Base-by-base conservation (phyloP, 2,329 filamentous ascomycete genomes). In the Capronia epimyces region DNA sequence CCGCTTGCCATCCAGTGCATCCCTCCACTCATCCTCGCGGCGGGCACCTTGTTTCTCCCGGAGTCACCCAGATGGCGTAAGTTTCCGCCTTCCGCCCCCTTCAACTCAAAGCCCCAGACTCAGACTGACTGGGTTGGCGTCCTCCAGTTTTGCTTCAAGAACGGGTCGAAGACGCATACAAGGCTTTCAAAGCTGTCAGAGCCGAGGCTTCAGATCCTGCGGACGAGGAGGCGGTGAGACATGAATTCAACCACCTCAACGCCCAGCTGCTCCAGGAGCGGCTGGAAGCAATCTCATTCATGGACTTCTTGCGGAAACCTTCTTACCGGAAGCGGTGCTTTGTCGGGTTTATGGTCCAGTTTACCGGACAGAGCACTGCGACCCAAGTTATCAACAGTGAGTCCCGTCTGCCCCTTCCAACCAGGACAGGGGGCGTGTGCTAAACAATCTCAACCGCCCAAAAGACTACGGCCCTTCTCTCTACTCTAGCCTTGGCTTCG, bases 11-110 rank as follows among this genome's bases (percentile, higher is more conserved):
- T 59, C 25, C 54, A 56, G 42, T 45, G 47, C 13, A 21, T 56
- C 5, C 41, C 39, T 15, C 54, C 54, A 9, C 15, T 61, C 20
- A 34, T 60, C 16, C 54, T 64, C 7, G 65, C 73, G 27, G 62
- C 75, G 49, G 73, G 68, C 2, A 70, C 75, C 22, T 39, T 57
- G 3, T 61, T 63, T 44, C 56, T 63, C 13, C 63, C 63, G 2
- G 62, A 64, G 48, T 61, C 58, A 0, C 63, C 63, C 15, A 57
- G 62, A 4, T 64, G 62, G 44, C n/a, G n/a, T n/a, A n/a, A n/a
- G n/a, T n/a, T n/a, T n/a, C n/a, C n/a, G n/a, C n/a, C n/a, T n/a
- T 31, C 13, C 13, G 7, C 27, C 27, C 13, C 27, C 13, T 31
- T 31, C n/a, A n/a, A n/a, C n/a, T n/a, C n/a, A n/a, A n/a, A n/a